Percentiles rank a stretch among this genome's conserved stretches.
Evolutionary conservation across 176 grass and related monocot species (phyloP).

Genomic region (Lolium perenne): DNA sequence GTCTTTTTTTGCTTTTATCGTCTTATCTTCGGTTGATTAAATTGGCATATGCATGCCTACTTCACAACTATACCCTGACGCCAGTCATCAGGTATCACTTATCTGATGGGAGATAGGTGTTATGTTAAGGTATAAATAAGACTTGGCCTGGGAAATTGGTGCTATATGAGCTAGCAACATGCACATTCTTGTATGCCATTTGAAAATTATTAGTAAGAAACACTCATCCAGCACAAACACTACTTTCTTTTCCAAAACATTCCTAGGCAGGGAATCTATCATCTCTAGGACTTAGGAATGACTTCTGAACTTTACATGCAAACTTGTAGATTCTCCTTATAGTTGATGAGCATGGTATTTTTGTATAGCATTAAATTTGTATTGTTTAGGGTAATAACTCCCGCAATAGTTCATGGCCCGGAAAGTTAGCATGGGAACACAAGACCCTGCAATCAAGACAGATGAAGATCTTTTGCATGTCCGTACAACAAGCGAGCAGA

Average conservation of each 20-base stretch:
- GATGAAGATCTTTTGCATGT: conserved; percentile 63
- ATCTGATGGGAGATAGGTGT: neutral
- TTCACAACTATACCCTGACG: neutral
- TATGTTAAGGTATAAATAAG: neutral
- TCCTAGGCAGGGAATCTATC: neutral
- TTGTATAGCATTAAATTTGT: conserved; percentile 10
- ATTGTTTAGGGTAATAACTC: conserved; percentile 67
- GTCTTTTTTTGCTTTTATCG: neutral
- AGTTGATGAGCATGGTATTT: neutral
- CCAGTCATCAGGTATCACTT: neutral
- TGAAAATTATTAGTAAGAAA: conserved; percentile 12
- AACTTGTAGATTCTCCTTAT: neutral
- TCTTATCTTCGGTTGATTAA: neutral
- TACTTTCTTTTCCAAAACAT: conserved; percentile 2
- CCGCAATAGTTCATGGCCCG: conserved; percentile 47
- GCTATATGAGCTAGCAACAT: neutral
- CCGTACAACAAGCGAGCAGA: conserved; percentile 59
- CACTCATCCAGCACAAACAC: neutral
- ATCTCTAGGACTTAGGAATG: neutral
- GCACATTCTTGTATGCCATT: neutral
- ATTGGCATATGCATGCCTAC: neutral
- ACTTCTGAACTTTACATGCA: neutral
- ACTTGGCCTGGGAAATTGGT: neutral
- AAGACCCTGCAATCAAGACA: conserved; percentile 44
- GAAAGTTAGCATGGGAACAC: conserved; percentile 51